phyloP scores from a whole-genome alignment of 2,329 filamentous ascomycete genomes.

The Plenodomus tracheiphilus region DNA sequence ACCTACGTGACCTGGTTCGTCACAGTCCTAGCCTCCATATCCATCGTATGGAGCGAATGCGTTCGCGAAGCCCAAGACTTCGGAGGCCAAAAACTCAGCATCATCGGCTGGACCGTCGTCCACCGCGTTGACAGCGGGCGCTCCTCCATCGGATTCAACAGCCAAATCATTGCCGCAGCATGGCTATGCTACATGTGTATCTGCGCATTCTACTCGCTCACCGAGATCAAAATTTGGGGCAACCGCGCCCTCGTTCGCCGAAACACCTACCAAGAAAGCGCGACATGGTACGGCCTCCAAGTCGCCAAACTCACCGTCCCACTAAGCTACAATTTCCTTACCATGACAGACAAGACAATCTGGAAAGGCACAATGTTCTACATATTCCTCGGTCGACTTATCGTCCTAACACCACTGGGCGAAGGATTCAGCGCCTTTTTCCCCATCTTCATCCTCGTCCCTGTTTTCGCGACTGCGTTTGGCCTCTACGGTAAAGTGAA shows the following conservation, averaged over 20 bases:
- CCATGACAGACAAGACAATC: slow-evolving; percentile 74
- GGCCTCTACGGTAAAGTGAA: slow-evolving; percentile 84
- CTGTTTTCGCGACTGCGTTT: slow-evolving; percentile 83
- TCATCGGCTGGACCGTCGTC: slow-evolving; percentile 69
- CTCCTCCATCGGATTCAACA: slow-evolving; percentile 80
- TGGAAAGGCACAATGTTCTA: slow-evolving; percentile 84
- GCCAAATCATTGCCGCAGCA: slow-evolving; percentile 78
- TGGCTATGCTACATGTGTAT: slow-evolving; percentile 98
- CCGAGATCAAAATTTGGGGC: slow-evolving; percentile 96
- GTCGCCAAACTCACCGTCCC: slow-evolving; percentile 92
- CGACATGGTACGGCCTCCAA: slow-evolving; percentile 94
- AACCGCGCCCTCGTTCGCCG: slow-evolving; percentile 86
- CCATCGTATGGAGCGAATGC: slow-evolving; percentile 91
- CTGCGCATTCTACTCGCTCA: slow-evolving; percentile 83
- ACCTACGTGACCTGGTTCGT: slow-evolving; percentile 68
- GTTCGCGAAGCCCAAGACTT: slow-evolving; percentile 72
- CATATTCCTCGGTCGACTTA: slow-evolving; percentile 77
- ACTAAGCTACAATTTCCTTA: slow-evolving; percentile 94
- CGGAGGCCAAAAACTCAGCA: slow-evolving; percentile 66
- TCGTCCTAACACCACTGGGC: slow-evolving; percentile 81
- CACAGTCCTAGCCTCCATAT: slow-evolving; percentile 74
- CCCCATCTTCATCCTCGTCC: slow-evolving; percentile 83
- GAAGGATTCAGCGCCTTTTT: slow-evolving; percentile 86
- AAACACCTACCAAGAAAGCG: slow-evolving; percentile 89
- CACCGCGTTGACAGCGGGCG: slow-evolving; percentile 73